Evolutionary conservation across 1,139 yeast species (phyloP).

Genomic region (Suhomyces wounanorum): DNA sequence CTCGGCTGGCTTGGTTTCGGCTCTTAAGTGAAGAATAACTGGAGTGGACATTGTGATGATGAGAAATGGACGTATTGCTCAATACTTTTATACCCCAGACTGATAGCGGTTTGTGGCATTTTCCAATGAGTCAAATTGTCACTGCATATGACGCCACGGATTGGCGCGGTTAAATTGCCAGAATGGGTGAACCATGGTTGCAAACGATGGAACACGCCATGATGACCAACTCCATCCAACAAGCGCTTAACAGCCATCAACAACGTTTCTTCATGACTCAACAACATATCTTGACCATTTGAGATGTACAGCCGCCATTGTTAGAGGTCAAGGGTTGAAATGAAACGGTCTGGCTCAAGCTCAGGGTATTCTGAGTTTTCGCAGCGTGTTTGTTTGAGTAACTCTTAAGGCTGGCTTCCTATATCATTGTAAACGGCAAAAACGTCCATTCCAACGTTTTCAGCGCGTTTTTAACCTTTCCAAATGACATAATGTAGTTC

Average conservation of each 20-base stretch:
- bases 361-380: no score
- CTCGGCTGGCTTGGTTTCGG: conserved; percentile 95
- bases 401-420: no score
- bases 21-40: conserved; percentile 79
- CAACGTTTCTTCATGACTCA: background rate
- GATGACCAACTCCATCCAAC: background rate
- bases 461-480: no score
- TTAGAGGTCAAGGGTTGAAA: no score
- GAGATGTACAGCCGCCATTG: no score
- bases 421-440: no score
- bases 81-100: conserved; percentile 1
- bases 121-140: conserved; percentile 10
- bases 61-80: background rate
- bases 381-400: no score
- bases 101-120: conserved; percentile 9
- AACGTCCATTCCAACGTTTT: no score
- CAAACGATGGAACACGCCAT: background rate
- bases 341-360: no score
- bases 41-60: conserved; percentile 18
- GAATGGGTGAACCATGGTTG: conserved; percentile 2
- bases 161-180: conserved; percentile 11
- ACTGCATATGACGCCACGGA: background rate
- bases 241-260: background rate
- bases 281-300: background rate
- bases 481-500: no score